Evolutionary conservation across 164 flowering plant species (phyloP).

Genomic region (Platanus orientalis): DNA sequence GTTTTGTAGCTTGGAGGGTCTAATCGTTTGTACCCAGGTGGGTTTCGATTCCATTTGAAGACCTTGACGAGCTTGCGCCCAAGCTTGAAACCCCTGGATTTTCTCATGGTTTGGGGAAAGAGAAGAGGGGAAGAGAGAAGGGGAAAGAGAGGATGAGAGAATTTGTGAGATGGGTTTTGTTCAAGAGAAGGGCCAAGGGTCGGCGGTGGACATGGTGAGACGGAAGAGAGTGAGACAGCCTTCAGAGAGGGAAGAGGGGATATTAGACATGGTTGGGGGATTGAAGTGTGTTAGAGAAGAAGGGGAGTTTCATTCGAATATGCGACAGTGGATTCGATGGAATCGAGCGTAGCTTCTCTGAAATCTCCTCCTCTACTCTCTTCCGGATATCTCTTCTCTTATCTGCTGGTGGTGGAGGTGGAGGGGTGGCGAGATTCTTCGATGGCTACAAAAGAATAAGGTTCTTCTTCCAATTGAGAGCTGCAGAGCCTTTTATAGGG

Average conservation of each 20-base stretch:
- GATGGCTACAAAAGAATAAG: neutral
- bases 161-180: neutral
- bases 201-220: conserved; percentile 47
- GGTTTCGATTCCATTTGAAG: conserved; percentile 24
- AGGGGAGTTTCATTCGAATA: conserved; percentile 12
- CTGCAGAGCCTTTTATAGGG: neutral
- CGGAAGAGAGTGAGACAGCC: conserved; percentile 45
- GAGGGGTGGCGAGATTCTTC: neutral
- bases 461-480: neutral
- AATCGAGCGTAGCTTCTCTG: neutral
- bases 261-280: conserved; percentile 34
- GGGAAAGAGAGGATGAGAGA: neutral
- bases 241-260: conserved; percentile 52
- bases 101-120: conserved; percentile 26
- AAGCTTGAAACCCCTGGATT: conserved; percentile 49
- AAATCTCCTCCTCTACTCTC: neutral
- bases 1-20: neutral
- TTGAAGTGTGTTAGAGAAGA: conserved; percentile 4
- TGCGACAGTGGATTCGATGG: neutral
- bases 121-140: neutral
- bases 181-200: conserved; percentile 66
- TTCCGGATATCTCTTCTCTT: too few species aligned
- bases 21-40: conserved; percentile 12
- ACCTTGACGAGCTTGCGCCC: conserved; percentile 31
- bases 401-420: neutral